Evolutionary conservation across 23 red algal genomes (phyloP), one percentile per base, ranked within the genome.

Genomic region (Gracilaria domingensis): DNA sequence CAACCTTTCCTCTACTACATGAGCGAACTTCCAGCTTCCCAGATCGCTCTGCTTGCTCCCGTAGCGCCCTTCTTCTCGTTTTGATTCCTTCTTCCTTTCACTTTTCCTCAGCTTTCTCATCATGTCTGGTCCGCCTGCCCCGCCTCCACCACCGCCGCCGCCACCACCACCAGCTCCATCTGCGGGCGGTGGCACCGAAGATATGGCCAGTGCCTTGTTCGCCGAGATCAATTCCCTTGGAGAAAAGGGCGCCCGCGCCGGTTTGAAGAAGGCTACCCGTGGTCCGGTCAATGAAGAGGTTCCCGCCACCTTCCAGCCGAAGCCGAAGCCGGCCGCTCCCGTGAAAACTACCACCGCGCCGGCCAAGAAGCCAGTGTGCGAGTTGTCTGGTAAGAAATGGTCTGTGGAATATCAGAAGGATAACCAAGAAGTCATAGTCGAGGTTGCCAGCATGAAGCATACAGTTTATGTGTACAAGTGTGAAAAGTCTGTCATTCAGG

Each of bases 401-500:
- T 38, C 44, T 38, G 78, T 98, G 37, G 95, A 98, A 61, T 93
- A 86, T 58, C 92, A 94, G 75, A 44, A 64, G 4, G 87, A 76
- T 26, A 88, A 88, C 34, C 48, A 84, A 47, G 90, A 94, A 1
- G 13, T 98, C 33, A 35, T 70, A 28, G 29, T 98, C 2, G 81
- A 98, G 42, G 91, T 94, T 14, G 50, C 82, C 49, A 84, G 78
- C 82, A 98, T 94, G 76, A 98, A 94, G 82, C 91, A 98, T 45
- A 88, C 95, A 25, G 95, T 98, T n/a, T 98, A 98, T 79, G 88
- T 98, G n/a, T 98, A 98, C 75, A 72, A 81, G 61, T 98, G 95
- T 82, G 82, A 94, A 23, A 93, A 98, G 83, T 87, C 75, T 29
- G 70, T 88, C 34, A 80, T 98, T 18, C 86, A 94, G 66, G 75